Percentiles rank a stretch among this genome's conserved stretches.
These are phyloP conservation scores for Tranzscheliella williamsii DNA, from an alignment of 1,284 basidiomycete genomes.

Conservation along the genomic window DNA sequence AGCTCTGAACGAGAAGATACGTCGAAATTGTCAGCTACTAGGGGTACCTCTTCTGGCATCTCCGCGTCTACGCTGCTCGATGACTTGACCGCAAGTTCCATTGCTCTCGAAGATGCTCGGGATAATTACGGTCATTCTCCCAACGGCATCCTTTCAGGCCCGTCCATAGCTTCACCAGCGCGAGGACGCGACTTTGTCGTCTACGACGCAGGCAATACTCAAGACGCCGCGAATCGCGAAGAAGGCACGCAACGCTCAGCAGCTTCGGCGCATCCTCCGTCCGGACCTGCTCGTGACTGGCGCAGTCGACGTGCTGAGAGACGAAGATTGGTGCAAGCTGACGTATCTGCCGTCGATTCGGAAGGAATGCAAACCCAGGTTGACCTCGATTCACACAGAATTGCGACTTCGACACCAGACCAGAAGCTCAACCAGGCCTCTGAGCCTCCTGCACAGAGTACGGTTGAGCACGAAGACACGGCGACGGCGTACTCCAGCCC, in stretches of 20 bases:
- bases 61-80: constrained; percentile 31
- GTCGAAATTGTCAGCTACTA: constrained; percentile 15
- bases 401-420: neutral
- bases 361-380: too few species aligned
- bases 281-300: constrained; percentile 7
- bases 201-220: constrained; percentile 17
- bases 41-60: constrained; percentile 12
- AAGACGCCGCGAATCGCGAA: neutral
- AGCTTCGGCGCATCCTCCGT: neutral
- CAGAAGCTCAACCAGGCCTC: neutral
- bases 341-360: constrained; percentile 26
- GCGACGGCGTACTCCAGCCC: constrained; percentile 37
- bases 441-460: neutral
- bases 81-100: constrained; percentile 35
- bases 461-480: constrained; percentile 17
- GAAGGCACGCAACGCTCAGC: neutral
- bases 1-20: constrained; percentile 13
- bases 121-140: constrained; percentile 1
- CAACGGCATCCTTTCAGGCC: neutral
- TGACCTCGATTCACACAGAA: constrained; percentile 7
- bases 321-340: constrained; percentile 19
- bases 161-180: neutral
- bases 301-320: constrained; percentile 19
- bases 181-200: constrained; percentile 26
- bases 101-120: constrained; percentile 16